Base-by-base conservation (phyloP, 345 rosid species). In the Raphanus raphanistrum region DNA sequence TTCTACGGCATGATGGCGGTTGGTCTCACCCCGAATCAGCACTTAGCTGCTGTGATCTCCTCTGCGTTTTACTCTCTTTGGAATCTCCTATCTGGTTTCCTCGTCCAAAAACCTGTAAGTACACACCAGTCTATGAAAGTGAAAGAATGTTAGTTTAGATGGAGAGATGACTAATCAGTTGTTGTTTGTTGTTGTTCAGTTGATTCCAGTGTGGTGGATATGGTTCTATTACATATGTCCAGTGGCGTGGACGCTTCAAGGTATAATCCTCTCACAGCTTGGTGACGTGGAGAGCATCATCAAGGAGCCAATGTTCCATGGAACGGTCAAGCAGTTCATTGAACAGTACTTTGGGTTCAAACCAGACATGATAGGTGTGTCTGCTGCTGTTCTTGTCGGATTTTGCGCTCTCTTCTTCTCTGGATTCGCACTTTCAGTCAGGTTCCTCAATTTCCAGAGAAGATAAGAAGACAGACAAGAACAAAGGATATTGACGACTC, bases 1-100 rank as follows among this genome's bases (percentile, higher is more conserved):
- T 87, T 87, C 80, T 92, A 90, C 4, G 97, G 97, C 17, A 88
- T 92, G 94, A 90, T 94, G 98, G 97, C 91, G 17, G 91, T 94
- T 72, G 97, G 97, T 66, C 89, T 94, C 75, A 92, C 96, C 35
- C 95, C 98, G 38, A 76, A 79, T 63, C 94, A 78, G 61, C 92
- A 92, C 72, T 63, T 88, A 84, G 93, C 98, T 0, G 93, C 97
- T 0, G 95, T 92, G 27, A 80, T 92, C 76, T 92, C 97, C 57
- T 92, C 97, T 50, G 94, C 96, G 12, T 90, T 92, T 78, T 92
- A 92, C 88, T 94, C 97, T 43, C 76, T 94, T 4, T 94, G 96
- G 97, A 92, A 94, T 80, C 96, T 92, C 58, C 92, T 88, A 16
- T 88, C 97, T 0, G 98, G 97, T 52, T 94, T 94, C 81, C 96